Conservation (phyloP, 306 rosid species). For the Trichosanthes cucumerina region DNA sequence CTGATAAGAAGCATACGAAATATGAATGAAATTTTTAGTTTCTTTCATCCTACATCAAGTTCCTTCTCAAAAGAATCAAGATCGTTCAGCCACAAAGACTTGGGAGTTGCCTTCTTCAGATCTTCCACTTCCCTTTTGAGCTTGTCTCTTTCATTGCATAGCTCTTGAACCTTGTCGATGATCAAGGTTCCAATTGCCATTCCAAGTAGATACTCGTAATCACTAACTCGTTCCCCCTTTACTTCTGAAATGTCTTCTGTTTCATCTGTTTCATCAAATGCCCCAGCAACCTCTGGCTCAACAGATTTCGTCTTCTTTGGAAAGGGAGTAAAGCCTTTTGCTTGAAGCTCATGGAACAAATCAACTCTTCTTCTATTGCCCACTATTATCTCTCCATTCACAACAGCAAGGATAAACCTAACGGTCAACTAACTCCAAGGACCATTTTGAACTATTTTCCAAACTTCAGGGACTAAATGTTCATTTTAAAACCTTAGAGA, state of each 20-base stretch:
- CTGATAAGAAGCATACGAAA: background rate
- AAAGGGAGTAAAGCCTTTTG: conserved; percentile 81
- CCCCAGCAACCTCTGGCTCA: conserved; percentile 93
- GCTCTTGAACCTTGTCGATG: conserved; percentile 59
- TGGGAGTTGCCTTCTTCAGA: conserved; percentile 43
- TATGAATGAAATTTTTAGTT: background rate
- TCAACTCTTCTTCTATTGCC: conserved; percentile 70
- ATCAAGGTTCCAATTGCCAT: conserved; percentile 77
- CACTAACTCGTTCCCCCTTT: conserved; percentile 36
- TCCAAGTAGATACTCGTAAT: conserved; percentile 61
- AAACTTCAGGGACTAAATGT: too few relatives aligned
- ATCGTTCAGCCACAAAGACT: conserved; percentile 65
- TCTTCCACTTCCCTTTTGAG: conserved; percentile 42
- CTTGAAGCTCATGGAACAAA: conserved; percentile 58
- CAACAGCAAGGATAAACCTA: conserved; percentile 71
- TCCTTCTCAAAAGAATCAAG: conserved; percentile 52
- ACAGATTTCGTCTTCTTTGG: conserved; percentile 56
- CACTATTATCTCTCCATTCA: conserved; percentile 68
- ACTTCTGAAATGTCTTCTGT: conserved; percentile 29
- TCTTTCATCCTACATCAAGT: conserved; percentile 45
- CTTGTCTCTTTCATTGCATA: conserved; percentile 46
- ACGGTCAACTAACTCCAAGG: too few relatives aligned
- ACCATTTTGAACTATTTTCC: too few relatives aligned
- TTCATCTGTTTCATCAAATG: conserved; percentile 44
- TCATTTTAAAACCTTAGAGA: too few relatives aligned